A percentile compares a stretch with the other conserved stretches of the same genome.
Conservation (phyloP, 805 yeast species). For the Lachancea lanzarotensis region DNA sequence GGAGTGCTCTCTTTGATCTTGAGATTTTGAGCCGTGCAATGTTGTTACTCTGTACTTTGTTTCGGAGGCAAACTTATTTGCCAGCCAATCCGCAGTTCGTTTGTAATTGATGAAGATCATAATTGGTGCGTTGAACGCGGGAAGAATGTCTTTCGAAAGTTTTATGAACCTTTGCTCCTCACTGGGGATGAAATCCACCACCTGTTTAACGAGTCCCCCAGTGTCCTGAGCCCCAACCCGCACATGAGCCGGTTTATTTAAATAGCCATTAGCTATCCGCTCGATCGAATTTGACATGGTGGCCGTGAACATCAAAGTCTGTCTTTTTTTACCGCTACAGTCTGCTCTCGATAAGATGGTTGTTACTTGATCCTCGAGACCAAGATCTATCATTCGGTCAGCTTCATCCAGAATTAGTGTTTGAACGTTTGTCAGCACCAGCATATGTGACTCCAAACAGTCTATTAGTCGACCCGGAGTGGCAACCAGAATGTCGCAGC, state of each 20-base stretch:
- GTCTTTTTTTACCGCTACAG: slow-evolving; percentile 27
- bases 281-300: slow-evolving; percentile 78
- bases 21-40: slow-evolving; percentile 83
- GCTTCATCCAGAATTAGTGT: slow-evolving; percentile 87
- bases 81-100: slow-evolving; percentile 61
- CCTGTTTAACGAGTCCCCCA: slow-evolving; percentile 52
- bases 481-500: slow-evolving; percentile 78
- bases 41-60: slow-evolving; percentile 47
- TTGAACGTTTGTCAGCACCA: slow-evolving; percentile 54
- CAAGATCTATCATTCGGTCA: slow-evolving; percentile 92
- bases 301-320: slow-evolving; percentile 90
- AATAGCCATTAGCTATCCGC: slow-evolving; percentile 54
- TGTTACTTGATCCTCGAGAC: slow-evolving; percentile 76
- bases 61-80: slow-evolving; percentile 41
- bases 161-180: slow-evolving; percentile 42
- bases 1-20: slow-evolving; percentile 78
- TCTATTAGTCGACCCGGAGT: slow-evolving; percentile 92
- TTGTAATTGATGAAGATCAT: slow-evolving; percentile 80
- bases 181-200: slow-evolving; percentile 45
- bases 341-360: slow-evolving; percentile 55
- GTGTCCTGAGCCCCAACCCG: slow-evolving; percentile 66
- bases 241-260: slow-evolving; percentile 55
- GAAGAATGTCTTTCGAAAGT: slow-evolving; percentile 10
- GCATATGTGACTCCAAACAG: slow-evolving; percentile 59
- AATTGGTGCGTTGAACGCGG: slow-evolving; percentile 45